Evolutionary conservation across 148 eudicot genomes (phyloP).

Genomic region (Oxyria digyna): DNA sequence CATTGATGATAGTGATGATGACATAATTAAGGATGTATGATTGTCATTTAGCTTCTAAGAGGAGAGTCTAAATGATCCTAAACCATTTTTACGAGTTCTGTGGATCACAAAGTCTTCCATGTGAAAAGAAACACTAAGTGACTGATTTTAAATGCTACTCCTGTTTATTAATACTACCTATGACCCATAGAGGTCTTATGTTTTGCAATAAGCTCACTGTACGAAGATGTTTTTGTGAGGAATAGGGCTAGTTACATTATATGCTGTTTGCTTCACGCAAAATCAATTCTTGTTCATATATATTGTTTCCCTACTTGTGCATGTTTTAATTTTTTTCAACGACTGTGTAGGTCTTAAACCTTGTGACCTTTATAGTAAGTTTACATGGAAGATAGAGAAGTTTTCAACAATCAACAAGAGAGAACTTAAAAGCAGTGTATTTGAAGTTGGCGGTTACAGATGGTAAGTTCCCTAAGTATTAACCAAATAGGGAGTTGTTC

Average conservation of each 20-base stretch:
- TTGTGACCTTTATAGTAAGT: slow-evolving; percentile 57
- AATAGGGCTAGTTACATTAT: background rate
- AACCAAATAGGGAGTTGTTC: background rate
- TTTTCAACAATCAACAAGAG: slow-evolving; percentile 88
- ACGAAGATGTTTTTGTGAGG: background rate
- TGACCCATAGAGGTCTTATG: background rate
- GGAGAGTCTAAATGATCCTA: slow-evolving; percentile 1
- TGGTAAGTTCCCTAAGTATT: slow-evolving; percentile 40
- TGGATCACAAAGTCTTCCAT: background rate
- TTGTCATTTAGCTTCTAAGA: background rate
- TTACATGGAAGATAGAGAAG: slow-evolving; percentile 82
- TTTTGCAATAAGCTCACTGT: background rate
- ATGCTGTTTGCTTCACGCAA: background rate
- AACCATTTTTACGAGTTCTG: background rate
- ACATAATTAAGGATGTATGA: background rate
- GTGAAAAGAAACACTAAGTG: background rate
- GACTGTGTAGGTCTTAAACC: slow-evolving; percentile 58
- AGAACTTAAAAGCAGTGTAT: slow-evolving; percentile 78
- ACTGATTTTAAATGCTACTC: background rate
- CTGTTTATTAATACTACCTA: background rate
- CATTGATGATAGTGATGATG: too few relatives aligned
- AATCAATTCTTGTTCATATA: background rate
- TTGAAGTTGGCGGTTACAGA: slow-evolving; percentile 93
- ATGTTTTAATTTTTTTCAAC: background rate
- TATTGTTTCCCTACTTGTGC: background rate